Evolutionary conservation across 345 rosid genomes (phyloP).

Genomic region (Heritiera littoralis): DNA sequence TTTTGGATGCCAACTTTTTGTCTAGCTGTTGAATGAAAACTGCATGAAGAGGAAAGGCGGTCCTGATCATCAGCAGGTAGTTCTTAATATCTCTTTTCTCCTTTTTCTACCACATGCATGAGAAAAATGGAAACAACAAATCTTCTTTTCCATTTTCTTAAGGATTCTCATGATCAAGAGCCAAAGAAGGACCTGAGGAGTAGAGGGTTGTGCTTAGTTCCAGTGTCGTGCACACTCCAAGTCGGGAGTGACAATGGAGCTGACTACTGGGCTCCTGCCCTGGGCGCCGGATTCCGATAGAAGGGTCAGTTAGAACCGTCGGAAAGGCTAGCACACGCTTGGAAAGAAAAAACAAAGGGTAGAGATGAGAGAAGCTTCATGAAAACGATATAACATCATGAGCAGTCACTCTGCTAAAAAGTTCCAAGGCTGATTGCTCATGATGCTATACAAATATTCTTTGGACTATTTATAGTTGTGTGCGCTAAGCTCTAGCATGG

Average conservation of each 20-base stretch:
- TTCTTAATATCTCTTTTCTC: neutral
- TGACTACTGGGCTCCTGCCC: constrained; percentile 91
- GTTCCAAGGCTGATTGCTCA: constrained; percentile 97
- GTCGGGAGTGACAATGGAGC: constrained; percentile 89
- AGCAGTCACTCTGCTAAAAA: constrained; percentile 90
- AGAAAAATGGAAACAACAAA: neutral
- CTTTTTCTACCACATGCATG: neutral
- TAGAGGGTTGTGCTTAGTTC: constrained; percentile 95
- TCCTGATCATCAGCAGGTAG: constrained; percentile 33
- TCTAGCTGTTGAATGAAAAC: constrained; percentile 63
- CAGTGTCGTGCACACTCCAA: constrained; percentile 81
- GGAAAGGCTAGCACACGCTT: neutral
- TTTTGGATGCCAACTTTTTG: constrained; percentile 23
- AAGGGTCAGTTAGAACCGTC: neutral
- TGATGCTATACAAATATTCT: constrained; percentile 79
- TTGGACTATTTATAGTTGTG: neutral
- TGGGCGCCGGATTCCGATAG: constrained; percentile 60
- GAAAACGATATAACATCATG: constrained; percentile 81
- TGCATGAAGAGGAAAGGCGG: constrained; percentile 65
- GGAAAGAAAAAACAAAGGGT: neutral
- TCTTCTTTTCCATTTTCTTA: neutral
- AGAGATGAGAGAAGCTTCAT: constrained; percentile 3
- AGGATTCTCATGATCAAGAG: constrained; percentile 47
- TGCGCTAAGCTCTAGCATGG: constrained; percentile 1
- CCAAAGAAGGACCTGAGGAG: constrained; percentile 75